A percentile compares a stretch with the other conserved stretches of the same genome.
Conservation (phyloP, 441 rosid species). For the Arabidopsis lyrata region DNA sequence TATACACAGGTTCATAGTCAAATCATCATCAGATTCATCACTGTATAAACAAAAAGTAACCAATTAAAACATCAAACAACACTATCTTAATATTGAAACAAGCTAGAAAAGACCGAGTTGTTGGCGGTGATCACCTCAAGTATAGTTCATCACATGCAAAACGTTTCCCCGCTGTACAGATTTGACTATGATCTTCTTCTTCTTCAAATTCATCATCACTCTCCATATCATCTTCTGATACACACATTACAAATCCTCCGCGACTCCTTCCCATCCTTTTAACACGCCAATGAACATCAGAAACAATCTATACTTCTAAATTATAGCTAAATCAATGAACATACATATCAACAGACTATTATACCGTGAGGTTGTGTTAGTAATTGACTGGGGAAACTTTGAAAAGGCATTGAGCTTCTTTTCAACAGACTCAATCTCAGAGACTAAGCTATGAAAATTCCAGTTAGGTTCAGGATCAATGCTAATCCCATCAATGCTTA, state of each 20-base stretch:
- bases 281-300: conserved; percentile 25
- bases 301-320: not conserved
- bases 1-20: conserved; percentile 46
- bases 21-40: conserved; percentile 57
- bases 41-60: conserved; percentile 36
- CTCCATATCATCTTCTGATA: conserved; percentile 71
- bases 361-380: conserved; percentile 60
- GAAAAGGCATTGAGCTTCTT: conserved; percentile 60
- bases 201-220: too few species aligned
- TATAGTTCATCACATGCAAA: conserved; percentile 60
- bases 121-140: conserved; percentile 53
- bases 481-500: conserved; percentile 58
- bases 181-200: conserved; percentile 41
- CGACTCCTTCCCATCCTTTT: conserved; percentile 47
- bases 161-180: conserved; percentile 47
- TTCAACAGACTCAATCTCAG: conserved; percentile 73
- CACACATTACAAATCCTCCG: conserved; percentile 66
- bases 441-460: conserved; percentile 61
- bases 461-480: conserved; percentile 83
- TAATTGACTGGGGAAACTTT: conserved; percentile 48
- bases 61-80: conserved; percentile 14
- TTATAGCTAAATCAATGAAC: not conserved
- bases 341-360: too few species aligned
- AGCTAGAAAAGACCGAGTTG: not conserved
- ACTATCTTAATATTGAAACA: not conserved